These are phyloP conservation scores for grape (Vitis vinifera) DNA, from an alignment of 164 flowering plant species.

Conservation along the genomic window DNA sequence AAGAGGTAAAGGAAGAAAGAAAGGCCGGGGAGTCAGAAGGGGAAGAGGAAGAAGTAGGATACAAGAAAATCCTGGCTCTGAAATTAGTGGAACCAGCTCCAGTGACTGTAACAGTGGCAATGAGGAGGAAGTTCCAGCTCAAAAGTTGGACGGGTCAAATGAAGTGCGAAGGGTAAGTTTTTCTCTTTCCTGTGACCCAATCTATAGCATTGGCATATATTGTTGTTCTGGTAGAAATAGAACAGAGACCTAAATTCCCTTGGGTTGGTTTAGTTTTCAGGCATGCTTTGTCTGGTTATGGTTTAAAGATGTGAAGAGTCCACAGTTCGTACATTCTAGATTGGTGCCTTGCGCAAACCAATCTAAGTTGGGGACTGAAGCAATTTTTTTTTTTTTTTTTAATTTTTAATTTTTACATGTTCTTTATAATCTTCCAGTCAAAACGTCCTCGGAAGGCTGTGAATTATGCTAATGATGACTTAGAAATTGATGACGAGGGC, in stretches of 20 bases:
- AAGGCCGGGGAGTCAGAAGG: conserved; percentile 24
- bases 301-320: no score
- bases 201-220: no score
- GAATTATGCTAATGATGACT: conserved; percentile 34
- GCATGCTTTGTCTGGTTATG: no score
- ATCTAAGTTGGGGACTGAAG: background rate
- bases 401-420: background rate
- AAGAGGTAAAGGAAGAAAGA: conserved; percentile 35
- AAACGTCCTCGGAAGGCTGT: conserved; percentile 54
- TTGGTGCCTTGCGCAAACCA: background rate
- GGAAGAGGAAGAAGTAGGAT: conserved; percentile 27
- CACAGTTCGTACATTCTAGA: no score
- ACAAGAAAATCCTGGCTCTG: conserved; percentile 22
- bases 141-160: conserved; percentile 19
- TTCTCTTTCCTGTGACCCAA: background rate
- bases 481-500: conserved; percentile 29
- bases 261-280: background rate
- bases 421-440: conserved; percentile 42
- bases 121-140: conserved; percentile 22
- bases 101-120: conserved; percentile 21
- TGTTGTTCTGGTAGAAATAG: no score
- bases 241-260: no score
- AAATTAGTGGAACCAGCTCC: conserved; percentile 37
- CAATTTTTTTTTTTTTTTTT: background rate
- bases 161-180: conserved; percentile 61